Evolutionary conservation across 208 protist species (phyloP), one percentile per base, ranked within the genome.

Genomic region (Trypanosoma vivax): DNA sequence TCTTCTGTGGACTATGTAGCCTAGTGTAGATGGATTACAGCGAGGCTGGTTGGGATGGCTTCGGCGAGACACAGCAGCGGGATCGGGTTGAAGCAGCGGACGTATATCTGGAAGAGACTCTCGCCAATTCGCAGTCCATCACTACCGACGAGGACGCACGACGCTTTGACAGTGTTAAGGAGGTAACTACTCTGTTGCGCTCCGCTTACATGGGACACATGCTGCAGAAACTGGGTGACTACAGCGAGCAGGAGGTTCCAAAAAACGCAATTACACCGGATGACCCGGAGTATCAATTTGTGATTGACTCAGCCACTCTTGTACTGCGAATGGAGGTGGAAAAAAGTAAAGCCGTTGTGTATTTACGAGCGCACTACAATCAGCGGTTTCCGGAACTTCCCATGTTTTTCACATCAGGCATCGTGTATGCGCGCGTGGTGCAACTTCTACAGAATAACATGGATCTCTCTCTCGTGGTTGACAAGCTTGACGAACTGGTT

Each of bases 271-370:
- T 95, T 42, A 68, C 70, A 5, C 76, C 73, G 10, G 79, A 92
- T 19, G 82, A 91, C 52, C 82, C 81, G 5, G 88, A 96, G 72
- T 88, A 95, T 68, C 69, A 77, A 50, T 90, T 92, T 69, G 71
- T 95, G 21, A 86, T 80, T n/a, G 83, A 96, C 47, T 94, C 76
- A 59, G 93, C 79, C 56, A 64, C 52, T 31, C 50, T 95, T 39
- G 85, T 94, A 27, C 57, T 92, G 52, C 79, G 78, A 40, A 90
- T 96, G 42, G 88, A 95, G 51, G 77, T 76, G 48, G 91, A 95
- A 52, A 94, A 91, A 53, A 89, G 75, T 40, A 77, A 86, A 14
- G 87, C 90, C 33, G 70, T 84, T 52, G 84, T 91, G 9, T 94
- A 90, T 60, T 54, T 94, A 16, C 73, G 84, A 19, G 86, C 88